These are phyloP conservation scores for Amphirosellinia nigrospora DNA, from an alignment of 495 filamentous ascomycete genomes.

Conservation along the genomic window DNA sequence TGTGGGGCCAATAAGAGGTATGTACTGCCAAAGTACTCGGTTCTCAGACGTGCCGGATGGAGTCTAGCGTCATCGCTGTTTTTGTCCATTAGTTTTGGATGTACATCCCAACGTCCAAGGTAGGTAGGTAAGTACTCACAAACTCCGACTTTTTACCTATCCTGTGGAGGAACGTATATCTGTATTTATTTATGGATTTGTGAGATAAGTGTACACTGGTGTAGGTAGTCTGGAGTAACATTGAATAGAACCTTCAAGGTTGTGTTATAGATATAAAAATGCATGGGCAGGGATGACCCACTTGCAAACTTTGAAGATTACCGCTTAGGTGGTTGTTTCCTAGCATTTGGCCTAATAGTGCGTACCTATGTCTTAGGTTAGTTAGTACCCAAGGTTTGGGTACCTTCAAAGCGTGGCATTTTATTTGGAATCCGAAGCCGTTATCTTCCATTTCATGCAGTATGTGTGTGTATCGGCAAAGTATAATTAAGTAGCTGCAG, in stretches of 20 bases:
- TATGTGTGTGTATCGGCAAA: not conserved
- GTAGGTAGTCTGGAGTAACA: too few species aligned
- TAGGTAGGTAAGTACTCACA: not conserved
- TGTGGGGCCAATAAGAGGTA: not conserved
- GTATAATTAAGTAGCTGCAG: not conserved
- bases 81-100: not conserved
- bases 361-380: too few species aligned
- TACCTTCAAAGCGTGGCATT: not conserved
- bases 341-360: not conserved
- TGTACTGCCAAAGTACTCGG: not conserved
- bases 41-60: not conserved
- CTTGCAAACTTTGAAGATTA: not conserved
- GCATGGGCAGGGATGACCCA: not conserved
- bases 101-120: not conserved
- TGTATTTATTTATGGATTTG: not conserved
- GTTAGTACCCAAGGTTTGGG: too few species aligned
- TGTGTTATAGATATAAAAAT: too few species aligned
- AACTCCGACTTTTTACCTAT: not conserved
- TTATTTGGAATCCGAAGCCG: conserved; percentile 3
- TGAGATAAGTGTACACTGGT: not conserved
- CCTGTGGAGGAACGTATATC: not conserved
- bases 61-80: conserved; percentile 10
- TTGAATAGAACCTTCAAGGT: too few species aligned
- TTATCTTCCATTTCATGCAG: not conserved
- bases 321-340: not conserved